These are phyloP conservation scores for Medicago truncatula DNA, from an alignment of 306 rosid species.

Conservation along the genomic window MtrunA17r5.0-ANR NC_053045.1:34887501-34888000, in stretches of 20 bases:
- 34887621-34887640: constrained; percentile 60
- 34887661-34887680: constrained; percentile 84
- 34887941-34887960: constrained; percentile 34
- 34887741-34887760: constrained; percentile 58
- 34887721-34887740: constrained; percentile 48
- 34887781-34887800: constrained; percentile 47
- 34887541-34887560: constrained; percentile 50
- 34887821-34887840: constrained; percentile 33
- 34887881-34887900: constrained; percentile 16
- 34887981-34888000: constrained; percentile 33
- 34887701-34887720: constrained; percentile 9
- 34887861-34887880: constrained; percentile 33
- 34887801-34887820: constrained; percentile 35
- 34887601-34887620: constrained; percentile 60
- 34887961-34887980: constrained; percentile 24
- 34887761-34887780: constrained; percentile 50
- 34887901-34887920: constrained; percentile 37
- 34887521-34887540: constrained; percentile 53
- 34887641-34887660: constrained; percentile 68
- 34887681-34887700: constrained; percentile 70
- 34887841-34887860: constrained; percentile 54
- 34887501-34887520: constrained; percentile 56
- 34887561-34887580: constrained; percentile 50
- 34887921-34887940: constrained; percentile 22
- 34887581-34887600: constrained; percentile 85